Evolutionary conservation across 257 asterid species (phyloP).

Genomic region (Solanum okadae): DNA sequence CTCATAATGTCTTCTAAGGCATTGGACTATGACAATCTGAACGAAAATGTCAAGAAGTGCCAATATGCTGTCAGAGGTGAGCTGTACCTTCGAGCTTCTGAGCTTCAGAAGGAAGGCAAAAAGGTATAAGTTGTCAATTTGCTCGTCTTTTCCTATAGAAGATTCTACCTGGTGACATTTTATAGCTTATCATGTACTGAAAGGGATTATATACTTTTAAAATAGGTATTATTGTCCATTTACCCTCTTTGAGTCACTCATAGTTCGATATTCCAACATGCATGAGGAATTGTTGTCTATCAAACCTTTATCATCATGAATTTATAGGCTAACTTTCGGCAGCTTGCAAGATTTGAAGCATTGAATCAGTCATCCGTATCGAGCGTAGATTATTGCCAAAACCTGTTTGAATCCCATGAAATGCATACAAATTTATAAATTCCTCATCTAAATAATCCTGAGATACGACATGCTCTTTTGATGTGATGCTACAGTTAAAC

Average conservation of each 20-base stretch:
- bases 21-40: slow-evolving; percentile 84
- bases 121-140: slow-evolving; percentile 39
- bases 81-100: slow-evolving; percentile 98
- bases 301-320: background rate
- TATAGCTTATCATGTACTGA: background rate
- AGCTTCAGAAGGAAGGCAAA: slow-evolving; percentile 98
- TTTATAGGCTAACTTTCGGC: background rate
- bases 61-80: slow-evolving; percentile 99
- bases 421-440: background rate
- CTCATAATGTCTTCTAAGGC: slow-evolving; percentile 52
- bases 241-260: background rate
- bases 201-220: background rate
- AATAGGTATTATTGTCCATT: background rate
- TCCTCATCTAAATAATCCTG: background rate
- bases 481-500: background rate
- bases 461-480: background rate
- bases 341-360: background rate
- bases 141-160: background rate
- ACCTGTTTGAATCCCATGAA: background rate
- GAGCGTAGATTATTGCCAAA: background rate
- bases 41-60: slow-evolving; percentile 89
- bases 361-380: background rate
- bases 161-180: background rate
- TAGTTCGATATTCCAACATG: background rate
- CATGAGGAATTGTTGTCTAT: background rate